Percentiles rank a stretch among this genome's conserved stretches.
Evolutionary conservation across 2,329 filamentous ascomycete species (phyloP).

Genomic region (Microsporum ferrugineum): DNA sequence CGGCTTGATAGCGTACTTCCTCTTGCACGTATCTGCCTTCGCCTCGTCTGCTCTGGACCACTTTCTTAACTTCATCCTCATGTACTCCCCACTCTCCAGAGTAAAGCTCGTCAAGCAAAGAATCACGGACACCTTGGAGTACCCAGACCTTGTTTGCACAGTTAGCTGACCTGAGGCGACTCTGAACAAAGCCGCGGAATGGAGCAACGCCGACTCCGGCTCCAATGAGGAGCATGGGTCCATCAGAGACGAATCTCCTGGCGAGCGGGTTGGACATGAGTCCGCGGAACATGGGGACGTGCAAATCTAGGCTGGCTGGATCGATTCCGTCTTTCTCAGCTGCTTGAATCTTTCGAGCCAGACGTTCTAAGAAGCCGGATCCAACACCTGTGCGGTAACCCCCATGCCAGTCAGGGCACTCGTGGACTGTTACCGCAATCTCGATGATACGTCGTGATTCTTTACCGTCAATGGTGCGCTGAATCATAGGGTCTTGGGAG

Average conservation of each 20-base stretch:
- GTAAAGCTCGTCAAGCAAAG: slow-evolving; percentile 89
- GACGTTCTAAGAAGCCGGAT: slow-evolving; percentile 83
- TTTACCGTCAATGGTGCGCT: slow-evolving; percentile 55
- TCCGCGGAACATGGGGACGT: slow-evolving; percentile 94
- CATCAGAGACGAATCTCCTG: slow-evolving; percentile 80
- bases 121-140: slow-evolving; percentile 86
- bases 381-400: slow-evolving; percentile 71
- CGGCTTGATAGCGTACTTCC: slow-evolving; percentile 79
- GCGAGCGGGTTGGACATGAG: slow-evolving; percentile 95
- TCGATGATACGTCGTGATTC: slow-evolving; percentile 73
- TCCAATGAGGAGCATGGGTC: slow-evolving; percentile 94
- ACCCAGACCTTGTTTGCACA: slow-evolving; percentile 98
- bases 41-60: slow-evolving; percentile 63
- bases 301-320: slow-evolving; percentile 47
- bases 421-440: slow-evolving; percentile 92
- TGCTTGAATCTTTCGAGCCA: slow-evolving; percentile 61
- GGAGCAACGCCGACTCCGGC: slow-evolving; percentile 94
- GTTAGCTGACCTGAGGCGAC: slow-evolving; percentile 83
- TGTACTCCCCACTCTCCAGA: slow-evolving; percentile 92
- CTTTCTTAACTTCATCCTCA: slow-evolving; percentile 72
- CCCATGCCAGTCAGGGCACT: slow-evolving; percentile 65
- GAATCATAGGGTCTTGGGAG: slow-evolving; percentile 86
- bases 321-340: slow-evolving; percentile 51
- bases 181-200: slow-evolving; percentile 94
- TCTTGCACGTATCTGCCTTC: slow-evolving; percentile 92